These are phyloP conservation scores for Blepharisma stoltei DNA, from an alignment of 73 alveolate genomes.

Conservation along the genomic window DNA sequence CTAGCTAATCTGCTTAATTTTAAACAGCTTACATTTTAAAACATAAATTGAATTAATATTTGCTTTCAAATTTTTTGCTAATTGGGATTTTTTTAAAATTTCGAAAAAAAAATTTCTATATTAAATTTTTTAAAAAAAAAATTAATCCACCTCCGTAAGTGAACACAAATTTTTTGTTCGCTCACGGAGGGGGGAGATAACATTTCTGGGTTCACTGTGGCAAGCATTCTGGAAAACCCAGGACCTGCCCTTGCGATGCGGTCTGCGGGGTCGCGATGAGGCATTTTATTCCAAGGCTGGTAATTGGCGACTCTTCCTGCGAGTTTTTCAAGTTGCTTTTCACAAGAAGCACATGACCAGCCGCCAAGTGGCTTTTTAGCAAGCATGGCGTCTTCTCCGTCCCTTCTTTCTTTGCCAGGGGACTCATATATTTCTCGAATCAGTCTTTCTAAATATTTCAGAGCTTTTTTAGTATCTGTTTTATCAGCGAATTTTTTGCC, in stretches of 20 bases:
- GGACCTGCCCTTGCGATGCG: conserved; percentile 81
- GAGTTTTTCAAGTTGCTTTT: conserved; percentile 68
- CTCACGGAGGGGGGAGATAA: too few species aligned
- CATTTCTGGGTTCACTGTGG: conserved; percentile 69
- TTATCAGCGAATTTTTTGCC: conserved; percentile 88
- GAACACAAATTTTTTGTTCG: too few species aligned
- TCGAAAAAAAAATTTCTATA: too few species aligned
- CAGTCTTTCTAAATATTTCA: conserved; percentile 79
- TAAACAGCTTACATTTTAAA: too few species aligned
- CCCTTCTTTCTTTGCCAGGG: conserved; percentile 49
- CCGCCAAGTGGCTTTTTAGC: conserved; percentile 92
- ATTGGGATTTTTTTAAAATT: too few species aligned
- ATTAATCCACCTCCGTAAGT: too few species aligned
- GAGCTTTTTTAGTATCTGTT: conserved; percentile 84
- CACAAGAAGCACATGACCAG: conserved; percentile 93
- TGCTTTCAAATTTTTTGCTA: too few species aligned
- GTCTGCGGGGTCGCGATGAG: conserved; percentile 84
- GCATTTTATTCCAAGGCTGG: conserved; percentile 83
- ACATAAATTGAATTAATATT: too few species aligned
- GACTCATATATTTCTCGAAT: conserved; percentile 68
- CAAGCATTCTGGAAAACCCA: conserved; percentile 90
- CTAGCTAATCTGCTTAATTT: too few species aligned
- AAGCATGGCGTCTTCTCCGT: conserved; percentile 78
- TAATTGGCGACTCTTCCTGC: conserved; percentile 68
- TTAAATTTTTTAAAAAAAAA: too few species aligned